These are phyloP conservation scores for Colletotrichum salicis DNA, from an alignment of 2,329 filamentous ascomycete genomes.

Conservation along the genomic window DNA sequence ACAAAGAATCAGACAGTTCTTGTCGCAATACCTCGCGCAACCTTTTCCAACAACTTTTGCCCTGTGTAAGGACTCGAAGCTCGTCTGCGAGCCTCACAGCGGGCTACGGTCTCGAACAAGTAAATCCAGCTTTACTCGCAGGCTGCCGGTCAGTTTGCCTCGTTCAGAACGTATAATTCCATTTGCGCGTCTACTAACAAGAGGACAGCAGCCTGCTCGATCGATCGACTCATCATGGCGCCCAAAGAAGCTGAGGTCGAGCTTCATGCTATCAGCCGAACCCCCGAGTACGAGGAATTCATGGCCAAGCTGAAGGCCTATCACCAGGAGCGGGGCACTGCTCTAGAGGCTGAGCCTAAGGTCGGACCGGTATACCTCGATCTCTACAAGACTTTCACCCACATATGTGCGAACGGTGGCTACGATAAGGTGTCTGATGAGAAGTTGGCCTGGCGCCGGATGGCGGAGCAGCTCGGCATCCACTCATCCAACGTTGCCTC, in stretches of 20 bases:
- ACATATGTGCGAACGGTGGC: constrained; percentile 80
- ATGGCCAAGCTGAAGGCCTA: constrained; percentile 78
- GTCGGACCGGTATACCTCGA: constrained; percentile 82
- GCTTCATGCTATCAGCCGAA: constrained; percentile 64
- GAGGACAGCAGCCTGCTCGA: background rate
- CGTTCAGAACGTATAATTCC: background rate
- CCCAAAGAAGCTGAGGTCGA: constrained; percentile 44
- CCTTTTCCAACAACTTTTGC: background rate
- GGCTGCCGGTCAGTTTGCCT: background rate
- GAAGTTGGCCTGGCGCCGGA: constrained; percentile 85
- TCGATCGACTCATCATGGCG: constrained; percentile 14
- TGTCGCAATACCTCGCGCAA: background rate
- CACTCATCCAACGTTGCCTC: constrained; percentile 80
- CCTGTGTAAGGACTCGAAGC: background rate
- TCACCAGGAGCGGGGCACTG: constrained; percentile 82
- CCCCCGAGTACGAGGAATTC: constrained; percentile 81
- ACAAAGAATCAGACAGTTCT: background rate
- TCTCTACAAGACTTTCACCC: constrained; percentile 80
- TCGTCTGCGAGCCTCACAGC: constrained; percentile 7
- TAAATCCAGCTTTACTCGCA: background rate
- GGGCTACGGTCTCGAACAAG: background rate
- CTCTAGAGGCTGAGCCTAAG: constrained; percentile 83
- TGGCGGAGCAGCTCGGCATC: constrained; percentile 81
- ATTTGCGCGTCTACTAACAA: background rate
- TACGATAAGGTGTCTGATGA: constrained; percentile 87